Base-by-base conservation (phyloP, 1,284 basidiomycete species). In the Ganoderma leucocontextum region DNA sequence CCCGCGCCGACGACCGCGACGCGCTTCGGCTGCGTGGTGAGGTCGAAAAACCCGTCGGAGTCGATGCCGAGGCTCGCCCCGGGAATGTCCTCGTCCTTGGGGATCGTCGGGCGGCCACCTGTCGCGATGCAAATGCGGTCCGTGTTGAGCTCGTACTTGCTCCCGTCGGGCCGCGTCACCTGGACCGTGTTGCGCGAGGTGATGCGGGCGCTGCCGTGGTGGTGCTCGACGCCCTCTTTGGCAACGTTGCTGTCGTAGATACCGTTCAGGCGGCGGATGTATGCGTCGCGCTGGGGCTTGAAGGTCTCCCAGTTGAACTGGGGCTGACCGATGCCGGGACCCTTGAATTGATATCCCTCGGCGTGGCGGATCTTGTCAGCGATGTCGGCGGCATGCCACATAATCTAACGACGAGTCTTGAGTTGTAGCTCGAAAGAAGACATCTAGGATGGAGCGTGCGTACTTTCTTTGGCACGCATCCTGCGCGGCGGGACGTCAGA, bases 321-420 rank as follows among this genome's bases (percentile, higher is more conserved):
- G 47, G 88, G 85, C 58, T 84, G 80, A 60, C 83, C 81, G 63
- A 87, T 75, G 47, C 84, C 85, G 35, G 75, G 75, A 39, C 78
- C 76, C 47, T 81, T 78, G 77, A 97, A 96, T 68, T 95, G 92
- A 83, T 98, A 99, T 15, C 87, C 89, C 41, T 87, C 81, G 29
- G 90, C 88, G 69, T 94, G 89, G 60, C 88, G 87, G 59, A 98
- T 83, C 76, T 93, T 93, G 76, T 97, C 96, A 52, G 92, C 89
- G 64, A 96, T 83, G 81, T 99, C 97, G 64, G 98, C 96, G 41
- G 97, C 96, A 78, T 99, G 95, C 98, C 98, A 99, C 98, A 99
- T 99, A 71, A 99, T 91, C 94, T 98, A 81, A 75, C 52, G 52
- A 68, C 63, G 63, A 22, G 25, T 13, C n/a, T 44, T 39, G 41